Percentiles rank a stretch among this genome's conserved stretches.
phyloP scores from a whole-genome alignment of 2,329 filamentous ascomycete species.

The Sphaerulina vaccinii region DNA sequence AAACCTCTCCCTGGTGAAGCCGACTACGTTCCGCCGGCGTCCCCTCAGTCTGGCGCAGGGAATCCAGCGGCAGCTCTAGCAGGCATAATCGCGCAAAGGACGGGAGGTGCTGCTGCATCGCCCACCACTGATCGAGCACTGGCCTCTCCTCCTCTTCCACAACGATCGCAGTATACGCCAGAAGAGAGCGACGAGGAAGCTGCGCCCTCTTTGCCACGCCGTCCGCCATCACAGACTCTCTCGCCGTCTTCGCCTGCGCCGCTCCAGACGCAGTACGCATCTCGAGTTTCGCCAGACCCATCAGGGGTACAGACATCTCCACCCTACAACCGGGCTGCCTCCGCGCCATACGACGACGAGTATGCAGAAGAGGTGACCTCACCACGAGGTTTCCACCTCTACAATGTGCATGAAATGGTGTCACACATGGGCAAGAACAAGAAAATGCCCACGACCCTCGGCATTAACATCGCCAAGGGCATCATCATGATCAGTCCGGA shows the following conservation, averaged over 20 bases:
- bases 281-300: conserved; percentile 39
- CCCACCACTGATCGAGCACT: conserved; percentile 34
- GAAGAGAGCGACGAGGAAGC: conserved; percentile 68
- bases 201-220: conserved; percentile 61
- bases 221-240: conserved; percentile 53
- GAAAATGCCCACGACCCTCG: conserved; percentile 96
- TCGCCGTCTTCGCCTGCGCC: conserved; percentile 41
- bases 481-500: conserved; percentile 89
- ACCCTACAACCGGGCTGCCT: conserved; percentile 53
- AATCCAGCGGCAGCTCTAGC: conserved; percentile 62
- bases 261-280: conserved; percentile 38
- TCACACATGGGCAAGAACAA: conserved; percentile 96
- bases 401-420: conserved; percentile 96
- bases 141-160: conserved; percentile 54
- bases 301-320: conserved; percentile 54
- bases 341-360: conserved; percentile 35
- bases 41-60: conserved; percentile 39
- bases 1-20: conserved; percentile 41
- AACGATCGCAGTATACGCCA: conserved; percentile 58
- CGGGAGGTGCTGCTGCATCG: conserved; percentile 37
- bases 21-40: conserved; percentile 43
- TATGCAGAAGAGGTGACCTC: conserved; percentile 51
- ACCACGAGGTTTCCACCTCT: conserved; percentile 84
- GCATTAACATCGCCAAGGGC: conserved; percentile 86
- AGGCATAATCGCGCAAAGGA: conserved; percentile 51